Base-by-base conservation (phyloP, 2,329 filamentous ascomycete species). In the Microdochium nivale region DNA sequence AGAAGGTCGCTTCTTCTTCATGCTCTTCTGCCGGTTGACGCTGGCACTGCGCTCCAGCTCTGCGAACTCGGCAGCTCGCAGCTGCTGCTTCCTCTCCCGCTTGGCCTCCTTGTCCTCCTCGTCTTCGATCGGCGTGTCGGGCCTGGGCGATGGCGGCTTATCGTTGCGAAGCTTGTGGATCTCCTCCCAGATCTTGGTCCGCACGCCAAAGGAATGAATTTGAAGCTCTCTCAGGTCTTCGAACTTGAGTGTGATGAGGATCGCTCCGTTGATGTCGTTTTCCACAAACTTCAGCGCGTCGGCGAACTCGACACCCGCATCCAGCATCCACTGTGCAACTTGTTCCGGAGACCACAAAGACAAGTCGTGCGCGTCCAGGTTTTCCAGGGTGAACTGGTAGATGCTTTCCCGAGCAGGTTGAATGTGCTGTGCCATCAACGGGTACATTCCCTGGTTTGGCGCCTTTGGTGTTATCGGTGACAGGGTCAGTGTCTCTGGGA, bases 241-340 rank as follows among this genome's bases (percentile, higher is more conserved):
- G 59, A 92, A 91, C 64, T 95, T 90, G 44, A 99, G 74, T n/a
- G 92, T 90, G 50, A 95, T 83, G 21, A 97, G 74, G 52, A 97
- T 88, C 3, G 83, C 78, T 14, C 92, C 92, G 25, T 86, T 90
- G 66, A 99, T 96, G 64, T 99, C 92, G 67, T 99, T 95, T 61
- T 87, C 81, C 55, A 91, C 79, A 62, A 99, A 96, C 59, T 87
- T 88, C 62, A 95, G 85, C 11, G 94, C 85, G 49, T 92, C 78
- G 7, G 78, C 72, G 49, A 82, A 72, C 65, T 96, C 91, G 64
- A 95, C 84, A 59, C 88, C 90, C 46, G 84, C 81, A 65, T 89
- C 82, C 62, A 85, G 80, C 90, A 96, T 94, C 81, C 88, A 94
- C 62, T 88, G 83, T 51, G 87, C 87, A 44, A 94, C 88, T 70